Conservation (phyloP, 768 basidiomycete species). For the Gyrodon lividus region DNA sequence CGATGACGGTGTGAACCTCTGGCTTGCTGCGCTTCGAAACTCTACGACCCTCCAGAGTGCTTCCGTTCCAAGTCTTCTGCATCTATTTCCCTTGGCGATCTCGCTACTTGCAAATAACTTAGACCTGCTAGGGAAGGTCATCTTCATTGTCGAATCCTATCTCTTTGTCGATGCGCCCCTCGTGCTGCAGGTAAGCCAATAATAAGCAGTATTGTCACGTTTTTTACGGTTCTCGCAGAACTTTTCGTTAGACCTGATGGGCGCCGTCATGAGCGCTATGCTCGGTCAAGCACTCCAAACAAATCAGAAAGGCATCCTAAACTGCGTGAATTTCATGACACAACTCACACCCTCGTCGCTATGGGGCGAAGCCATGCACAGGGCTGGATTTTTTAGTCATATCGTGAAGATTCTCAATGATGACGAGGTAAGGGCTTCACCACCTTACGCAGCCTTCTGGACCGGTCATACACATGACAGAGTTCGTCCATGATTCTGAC, state of each 20-base stretch:
- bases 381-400: conserved; percentile 67
- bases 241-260: conserved; percentile 55
- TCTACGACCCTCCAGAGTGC: conserved; percentile 49
- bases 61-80: conserved; percentile 53
- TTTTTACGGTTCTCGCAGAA: conserved; percentile 37
- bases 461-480: conserved; percentile 21
- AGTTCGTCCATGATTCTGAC: conserved; percentile 43
- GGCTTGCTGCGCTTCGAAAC: conserved; percentile 71
- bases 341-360: conserved; percentile 59
- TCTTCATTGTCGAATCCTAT: conserved; percentile 73
- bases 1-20: conserved; percentile 73
- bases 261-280: conserved; percentile 52
- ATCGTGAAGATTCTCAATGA: conserved; percentile 59
- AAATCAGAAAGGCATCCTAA: conserved; percentile 66
- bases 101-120: conserved; percentile 63
- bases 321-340: conserved; percentile 55
- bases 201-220: neutral
- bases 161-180: conserved; percentile 63
- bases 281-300: conserved; percentile 44
- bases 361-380: conserved; percentile 76
- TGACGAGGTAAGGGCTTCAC: conserved; percentile 54
- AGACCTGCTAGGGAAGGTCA: conserved; percentile 70
- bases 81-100: conserved; percentile 64
- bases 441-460: neutral
- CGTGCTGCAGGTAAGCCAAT: conserved; percentile 58